Percentiles rank a stretch among this genome's conserved stretches.
These are phyloP conservation scores for Ogataea pini DNA, from an alignment of 805 yeast genomes.

Conservation along the genomic window DNA sequence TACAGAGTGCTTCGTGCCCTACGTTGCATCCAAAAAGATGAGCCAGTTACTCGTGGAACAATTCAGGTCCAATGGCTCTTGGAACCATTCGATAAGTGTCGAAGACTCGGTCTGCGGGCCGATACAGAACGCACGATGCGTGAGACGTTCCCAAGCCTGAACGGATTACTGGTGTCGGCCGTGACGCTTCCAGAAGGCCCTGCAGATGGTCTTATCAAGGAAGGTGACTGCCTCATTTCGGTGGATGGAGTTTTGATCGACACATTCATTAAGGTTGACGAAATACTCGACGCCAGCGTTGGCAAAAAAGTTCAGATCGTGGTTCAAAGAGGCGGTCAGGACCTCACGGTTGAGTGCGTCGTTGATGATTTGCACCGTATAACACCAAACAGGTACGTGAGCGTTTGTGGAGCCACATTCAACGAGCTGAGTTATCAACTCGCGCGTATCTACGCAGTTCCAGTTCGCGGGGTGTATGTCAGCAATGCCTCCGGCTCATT, in stretches of 20 bases:
- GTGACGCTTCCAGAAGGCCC: slow-evolving; percentile 85
- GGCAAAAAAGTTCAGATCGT: slow-evolving; percentile 56
- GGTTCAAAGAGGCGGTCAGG: slow-evolving; percentile 75
- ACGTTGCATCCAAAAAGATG: slow-evolving; percentile 59
- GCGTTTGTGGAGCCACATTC: slow-evolving; percentile 84
- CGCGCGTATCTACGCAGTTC: slow-evolving; percentile 81
- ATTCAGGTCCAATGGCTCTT: slow-evolving; percentile 88
- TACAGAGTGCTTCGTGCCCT: slow-evolving; percentile 82
- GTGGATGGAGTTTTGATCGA: slow-evolving; percentile 65
- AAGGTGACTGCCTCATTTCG: slow-evolving; percentile 82
- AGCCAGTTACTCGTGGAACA: slow-evolving; percentile 80
- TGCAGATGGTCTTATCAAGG: slow-evolving; percentile 67
- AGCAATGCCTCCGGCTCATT: slow-evolving; percentile 80
- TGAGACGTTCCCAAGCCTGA: slow-evolving; percentile 64
- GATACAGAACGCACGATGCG: slow-evolving; percentile 75
- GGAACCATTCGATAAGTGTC: slow-evolving; percentile 88
- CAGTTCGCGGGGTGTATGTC: slow-evolving; percentile 81
- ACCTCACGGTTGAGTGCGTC: slow-evolving; percentile 47
- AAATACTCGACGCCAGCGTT: slow-evolving; percentile 70
- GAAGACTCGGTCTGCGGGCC: slow-evolving; percentile 76
- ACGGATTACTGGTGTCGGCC: slow-evolving; percentile 83
- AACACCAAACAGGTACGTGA: slow-evolving; percentile 79
- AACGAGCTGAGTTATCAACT: slow-evolving; percentile 85
- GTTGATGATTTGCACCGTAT: slow-evolving; percentile 80
- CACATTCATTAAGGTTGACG: slow-evolving; percentile 79